Conservation (phyloP, 2,329 filamentous ascomycete species). For the Keithomyces neogunnii region DNA sequence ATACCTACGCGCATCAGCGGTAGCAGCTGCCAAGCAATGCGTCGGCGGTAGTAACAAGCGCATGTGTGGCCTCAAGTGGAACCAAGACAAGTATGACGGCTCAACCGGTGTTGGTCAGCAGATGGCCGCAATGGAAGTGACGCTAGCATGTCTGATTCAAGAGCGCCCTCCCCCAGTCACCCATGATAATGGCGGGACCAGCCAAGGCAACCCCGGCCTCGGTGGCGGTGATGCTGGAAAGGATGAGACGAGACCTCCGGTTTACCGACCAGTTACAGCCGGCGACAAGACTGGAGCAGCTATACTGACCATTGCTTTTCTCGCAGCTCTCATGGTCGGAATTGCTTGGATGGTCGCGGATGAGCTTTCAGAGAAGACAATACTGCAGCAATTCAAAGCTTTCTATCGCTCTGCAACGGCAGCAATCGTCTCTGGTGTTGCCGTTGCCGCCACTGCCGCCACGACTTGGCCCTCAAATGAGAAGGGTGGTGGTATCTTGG, state of each 20-base stretch:
- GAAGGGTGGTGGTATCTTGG: conserved; percentile 11
- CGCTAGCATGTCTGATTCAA: conserved; percentile 51
- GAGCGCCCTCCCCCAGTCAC: conserved; percentile 34
- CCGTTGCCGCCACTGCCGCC: conserved; percentile 14
- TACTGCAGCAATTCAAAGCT: conserved; percentile 22
- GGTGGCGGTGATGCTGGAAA: conserved; percentile 38
- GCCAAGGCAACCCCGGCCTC: conserved; percentile 34
- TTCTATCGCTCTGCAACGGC: conserved; percentile 14
- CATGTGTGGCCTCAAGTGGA: conserved; percentile 55
- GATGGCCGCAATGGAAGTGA: conserved; percentile 60
- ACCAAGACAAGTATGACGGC: conserved; percentile 47
- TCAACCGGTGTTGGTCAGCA: conserved; percentile 58
- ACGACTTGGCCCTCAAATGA: conserved; percentile 14
- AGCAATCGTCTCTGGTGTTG: conserved; percentile 8
- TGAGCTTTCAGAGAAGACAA: conserved; percentile 29
- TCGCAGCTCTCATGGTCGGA: conserved; percentile 47
- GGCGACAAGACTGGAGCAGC: conserved; percentile 62
- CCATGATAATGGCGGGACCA: conserved; percentile 48
- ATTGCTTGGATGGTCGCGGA: conserved; percentile 40
- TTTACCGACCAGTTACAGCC: conserved; percentile 30
- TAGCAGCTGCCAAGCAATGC: conserved; percentile 49
- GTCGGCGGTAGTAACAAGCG: conserved; percentile 46
- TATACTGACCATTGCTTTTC: conserved; percentile 50
- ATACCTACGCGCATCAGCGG: conserved; percentile 45
- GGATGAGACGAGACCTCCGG: conserved; percentile 17